These are phyloP conservation scores for Nitzschia sp. DNA, from an alignment of 108 stramenopile species.

Conservation along the genomic window DNA sequence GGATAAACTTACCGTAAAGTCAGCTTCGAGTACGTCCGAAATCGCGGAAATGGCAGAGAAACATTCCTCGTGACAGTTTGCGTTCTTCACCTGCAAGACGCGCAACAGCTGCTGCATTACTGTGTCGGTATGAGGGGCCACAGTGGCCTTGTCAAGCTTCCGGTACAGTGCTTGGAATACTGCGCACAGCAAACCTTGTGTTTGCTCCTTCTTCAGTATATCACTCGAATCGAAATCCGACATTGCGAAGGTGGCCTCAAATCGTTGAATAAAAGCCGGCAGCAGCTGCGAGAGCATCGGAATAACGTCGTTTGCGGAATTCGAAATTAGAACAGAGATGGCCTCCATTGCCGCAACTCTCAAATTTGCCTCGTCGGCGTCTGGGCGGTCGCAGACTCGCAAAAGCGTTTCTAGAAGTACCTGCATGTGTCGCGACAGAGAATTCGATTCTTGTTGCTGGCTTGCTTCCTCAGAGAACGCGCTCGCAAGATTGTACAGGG, in stretches of 20 bases:
- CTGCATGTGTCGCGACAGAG: slow-evolving; percentile 77
- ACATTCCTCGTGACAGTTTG: slow-evolving; percentile 93
- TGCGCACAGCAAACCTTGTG: slow-evolving; percentile 87
- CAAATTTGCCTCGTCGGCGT: slow-evolving; percentile 82
- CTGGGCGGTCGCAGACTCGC: slow-evolving; percentile 80
- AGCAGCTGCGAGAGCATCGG: slow-evolving; percentile 67
- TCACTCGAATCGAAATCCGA: slow-evolving; percentile 82
- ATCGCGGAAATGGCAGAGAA: slow-evolving; percentile 90
- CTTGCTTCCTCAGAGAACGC: slow-evolving; percentile 69
- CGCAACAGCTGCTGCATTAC: slow-evolving; percentile 87
- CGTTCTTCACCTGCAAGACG: slow-evolving; percentile 85
- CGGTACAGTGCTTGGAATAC: slow-evolving; percentile 79
- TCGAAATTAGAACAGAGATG: slow-evolving; percentile 80
- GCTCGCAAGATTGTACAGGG: slow-evolving; percentile 89
- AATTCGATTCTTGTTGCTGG: slow-evolving; percentile 70
- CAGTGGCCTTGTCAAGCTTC: slow-evolving; percentile 72
- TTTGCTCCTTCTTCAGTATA: slow-evolving; percentile 81
- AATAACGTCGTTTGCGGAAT: slow-evolving; percentile 79
- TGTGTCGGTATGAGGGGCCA: slow-evolving; percentile 75
- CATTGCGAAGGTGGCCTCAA: slow-evolving; percentile 75
- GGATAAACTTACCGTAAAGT: slow-evolving; percentile 73
- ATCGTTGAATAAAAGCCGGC: slow-evolving; percentile 78
- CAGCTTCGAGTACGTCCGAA: slow-evolving; percentile 79
- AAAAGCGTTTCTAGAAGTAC: slow-evolving; percentile 79
- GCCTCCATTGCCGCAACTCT: slow-evolving; percentile 87